Base-by-base conservation (phyloP, 805 yeast species). In the Wickerhamomyces strasburgensis region DNA sequence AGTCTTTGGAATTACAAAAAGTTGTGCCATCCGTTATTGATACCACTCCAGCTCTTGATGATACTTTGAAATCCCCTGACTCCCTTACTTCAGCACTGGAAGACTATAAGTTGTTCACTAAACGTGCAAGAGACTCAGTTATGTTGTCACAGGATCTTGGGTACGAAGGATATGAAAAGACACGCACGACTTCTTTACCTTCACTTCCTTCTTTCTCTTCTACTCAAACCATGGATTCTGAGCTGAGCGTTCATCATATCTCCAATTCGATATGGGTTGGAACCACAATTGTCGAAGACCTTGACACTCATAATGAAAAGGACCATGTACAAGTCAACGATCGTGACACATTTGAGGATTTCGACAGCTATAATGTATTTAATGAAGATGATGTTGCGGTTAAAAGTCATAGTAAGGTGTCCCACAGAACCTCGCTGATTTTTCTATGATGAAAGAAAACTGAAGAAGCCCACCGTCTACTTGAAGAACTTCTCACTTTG, bases 211-310 rank as follows among this genome's bases (percentile, higher is more conserved):
- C 56, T 1, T 35, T 49, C 7, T 6, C 38, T 7, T 43, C 53
- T 0, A 7, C 39, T 11, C 39, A 33, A 5, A 38, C 43, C 0
- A 19, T 40, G 1, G 48, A 39, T 5, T 51, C 57, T 0, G 43
- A 41, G 31, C 15, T 34, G 5, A 51, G 47, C 9, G 42, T 51
- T 2, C n/a, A 39, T 36, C 33, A 33, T 7, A 44, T 52, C 0
- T 48, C 52, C 2, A 40, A 45, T 25, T 44, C 56, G 0, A 14
- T 52, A 6, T 52, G 57, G 57, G 48, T 52, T 24, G 56, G 54
- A 5, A 31, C 51, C 5, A 34, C 41, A 5, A 34, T 46, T 23
- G 6, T 14, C 19, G 33, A 37, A 3, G 39, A 37, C 11, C 34
- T 23, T 17, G 26, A 27, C 6, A 16, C 21, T 10, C 19, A 17